phyloP scores from a whole-genome alignment of 441 rosid species.

The Rhodomyrtus psidioides region DNA sequence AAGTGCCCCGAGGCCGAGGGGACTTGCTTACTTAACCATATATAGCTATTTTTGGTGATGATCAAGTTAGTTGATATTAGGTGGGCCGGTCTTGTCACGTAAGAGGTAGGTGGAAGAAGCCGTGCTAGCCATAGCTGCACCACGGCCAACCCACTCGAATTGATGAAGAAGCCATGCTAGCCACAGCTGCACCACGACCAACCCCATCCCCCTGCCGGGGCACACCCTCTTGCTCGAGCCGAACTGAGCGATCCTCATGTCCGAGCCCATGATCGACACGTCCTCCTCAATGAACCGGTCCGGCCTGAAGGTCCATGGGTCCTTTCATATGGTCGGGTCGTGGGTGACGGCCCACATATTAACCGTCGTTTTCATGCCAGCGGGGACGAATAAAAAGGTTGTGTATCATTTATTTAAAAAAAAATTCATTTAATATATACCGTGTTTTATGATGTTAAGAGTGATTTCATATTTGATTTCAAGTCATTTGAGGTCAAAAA shows the following conservation, averaged over 20 bases:
- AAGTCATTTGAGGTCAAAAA: too few relatives aligned
- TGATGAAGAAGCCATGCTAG: conserved; percentile 44
- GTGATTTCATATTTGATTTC: too few relatives aligned
- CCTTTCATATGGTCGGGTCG: conserved; percentile 44
- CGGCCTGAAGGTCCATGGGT: conserved; percentile 46
- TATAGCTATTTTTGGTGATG: not conserved
- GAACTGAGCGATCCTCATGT: conserved; percentile 54
- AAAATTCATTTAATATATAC: too few relatives aligned
- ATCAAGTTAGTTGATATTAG: not conserved
- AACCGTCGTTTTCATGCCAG: conserved; percentile 68
- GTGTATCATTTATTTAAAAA: too few relatives aligned
- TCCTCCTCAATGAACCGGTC: conserved; percentile 47
- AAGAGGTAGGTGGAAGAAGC: conserved; percentile 4
- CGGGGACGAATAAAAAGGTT: conserved; percentile 50
- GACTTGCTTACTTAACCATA: not conserved
- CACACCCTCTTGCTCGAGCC: conserved; percentile 68
- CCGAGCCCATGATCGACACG: conserved; percentile 52
- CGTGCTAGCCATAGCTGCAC: too few relatives aligned
- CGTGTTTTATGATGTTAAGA: too few relatives aligned
- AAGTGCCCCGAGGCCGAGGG: not conserved
- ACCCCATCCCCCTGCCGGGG: conserved; percentile 54
- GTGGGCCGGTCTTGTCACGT: too few relatives aligned
- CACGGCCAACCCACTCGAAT: conserved; percentile 45
- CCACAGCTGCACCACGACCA: conserved; percentile 60
- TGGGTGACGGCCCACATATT: conserved; percentile 86